Evolutionary conservation across 2,329 filamentous ascomycete genomes (phyloP), one percentile per base, ranked within the genome.

Genomic region (Aspergillus hiratsukae): DNA sequence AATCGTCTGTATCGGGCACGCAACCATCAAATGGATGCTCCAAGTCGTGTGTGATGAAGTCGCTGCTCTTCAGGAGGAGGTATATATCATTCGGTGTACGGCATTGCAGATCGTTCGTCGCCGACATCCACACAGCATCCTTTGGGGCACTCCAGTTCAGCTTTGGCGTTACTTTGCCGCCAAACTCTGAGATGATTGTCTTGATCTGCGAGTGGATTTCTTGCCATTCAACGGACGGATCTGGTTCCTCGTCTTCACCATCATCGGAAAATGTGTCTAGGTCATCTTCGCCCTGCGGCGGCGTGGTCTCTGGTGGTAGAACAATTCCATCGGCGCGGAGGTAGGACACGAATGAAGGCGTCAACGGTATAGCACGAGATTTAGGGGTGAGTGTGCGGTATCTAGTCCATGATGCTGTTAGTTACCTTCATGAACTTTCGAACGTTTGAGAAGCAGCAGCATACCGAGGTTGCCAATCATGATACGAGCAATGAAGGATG

Each of bases 111-210:
- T 90, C 95, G 74, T 99, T 99, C 75, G 81, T 93, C 71, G 83
- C 76, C 75, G 87, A 75, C 73, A 99, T 97, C 88, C 91, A 97
- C 23, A 89, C 90, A 8, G 94, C 94, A 70, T 99, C 94, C 73
- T 97, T 96, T 3, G 94, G 94, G 3, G 91, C 87, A 5, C 92
- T 97, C 94, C 94, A 99, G 77, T 97, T 97, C 49, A 99, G 79
- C 75, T 99, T 99, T 0, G 94, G 94, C 1, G 89, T 87, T 8
- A 96, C 92, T 58, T 87, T 85, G 57, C 93, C 93, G 17, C 90
- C 92, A 1, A 97, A 82, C 65, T 92, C 88, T 11, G 80, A 75
- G 60, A 99, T 97, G 45, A 84, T 89, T 25, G 84, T 79, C 70
- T 87, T 88, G 72, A 99, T 91, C 55, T 83, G 75, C 48, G 85